Evolutionary conservation across 2,329 filamentous ascomycete genomes (phyloP).

Genomic region (Neonectria sp.): DNA sequence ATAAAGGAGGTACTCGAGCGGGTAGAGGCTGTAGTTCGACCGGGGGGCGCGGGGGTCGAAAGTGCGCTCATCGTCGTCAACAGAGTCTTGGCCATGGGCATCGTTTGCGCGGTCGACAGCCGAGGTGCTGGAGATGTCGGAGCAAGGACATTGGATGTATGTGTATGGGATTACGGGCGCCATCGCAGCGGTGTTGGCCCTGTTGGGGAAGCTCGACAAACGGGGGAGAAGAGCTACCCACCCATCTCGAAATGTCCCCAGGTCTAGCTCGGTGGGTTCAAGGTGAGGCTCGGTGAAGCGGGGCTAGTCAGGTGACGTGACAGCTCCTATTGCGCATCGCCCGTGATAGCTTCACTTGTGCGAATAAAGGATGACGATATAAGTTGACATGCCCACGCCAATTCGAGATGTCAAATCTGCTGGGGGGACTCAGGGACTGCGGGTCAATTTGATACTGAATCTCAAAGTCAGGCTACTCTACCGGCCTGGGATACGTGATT

Average conservation of each 20-base stretch:
- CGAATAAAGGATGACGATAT: neutral
- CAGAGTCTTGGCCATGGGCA: constrained; percentile 51
- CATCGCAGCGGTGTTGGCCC: constrained; percentile 55
- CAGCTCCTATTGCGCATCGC: neutral
- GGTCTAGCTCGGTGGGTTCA: constrained; percentile 28
- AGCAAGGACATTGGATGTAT: constrained; percentile 78
- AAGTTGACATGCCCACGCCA: neutral
- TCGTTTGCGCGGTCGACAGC: constrained; percentile 51
- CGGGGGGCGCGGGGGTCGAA: constrained; percentile 90
- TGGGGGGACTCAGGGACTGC: neutral
- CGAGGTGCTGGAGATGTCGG: constrained; percentile 67
- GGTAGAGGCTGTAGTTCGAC: constrained; percentile 93
- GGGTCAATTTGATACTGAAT: neutral
- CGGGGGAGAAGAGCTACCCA: constrained; percentile 36
- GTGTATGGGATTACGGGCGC: constrained; percentile 72
- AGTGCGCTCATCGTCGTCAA: constrained; percentile 81
- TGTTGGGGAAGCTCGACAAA: constrained; percentile 34
- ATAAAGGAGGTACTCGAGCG: constrained; percentile 93
- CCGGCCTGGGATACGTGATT: neutral
- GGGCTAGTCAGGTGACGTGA: constrained; percentile 36
- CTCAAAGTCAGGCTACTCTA: neutral
- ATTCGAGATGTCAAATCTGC: neutral
- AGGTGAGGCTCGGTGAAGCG: constrained; percentile 30
- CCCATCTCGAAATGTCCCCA: constrained; percentile 31
- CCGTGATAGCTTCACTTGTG: neutral